A percentile compares a stretch with the other conserved stretches of the same genome.
phyloP scores from a whole-genome alignment of 495 filamentous ascomycete species.

The Thermothielavioides terrestris region DNA sequence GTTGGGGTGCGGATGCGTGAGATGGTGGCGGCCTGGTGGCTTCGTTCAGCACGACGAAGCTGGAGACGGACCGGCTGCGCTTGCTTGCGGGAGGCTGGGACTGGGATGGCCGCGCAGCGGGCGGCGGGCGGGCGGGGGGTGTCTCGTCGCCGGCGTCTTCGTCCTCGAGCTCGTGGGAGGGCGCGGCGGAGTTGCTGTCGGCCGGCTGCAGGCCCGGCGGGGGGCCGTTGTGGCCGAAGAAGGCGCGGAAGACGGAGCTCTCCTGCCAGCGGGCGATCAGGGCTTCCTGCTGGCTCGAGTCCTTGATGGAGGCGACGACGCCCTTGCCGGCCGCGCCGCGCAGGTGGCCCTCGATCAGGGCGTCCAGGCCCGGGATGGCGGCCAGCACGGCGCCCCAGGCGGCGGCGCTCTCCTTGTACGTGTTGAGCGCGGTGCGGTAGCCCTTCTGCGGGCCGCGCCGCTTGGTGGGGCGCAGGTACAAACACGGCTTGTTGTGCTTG shows the following conservation, averaged over 20 bases:
- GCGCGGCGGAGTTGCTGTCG: neutral
- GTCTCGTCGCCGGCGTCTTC: constrained; percentile 9
- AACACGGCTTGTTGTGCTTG: constrained; percentile 31
- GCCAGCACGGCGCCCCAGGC: constrained; percentile 31
- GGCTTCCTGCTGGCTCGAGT: constrained; percentile 27
- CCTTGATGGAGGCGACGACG: constrained; percentile 25
- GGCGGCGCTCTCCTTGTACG: constrained; percentile 32
- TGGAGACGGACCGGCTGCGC: constrained; percentile 10
- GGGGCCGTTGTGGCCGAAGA: constrained; percentile 27
- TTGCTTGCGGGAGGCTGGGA: neutral
- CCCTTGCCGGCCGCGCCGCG: constrained; percentile 18
- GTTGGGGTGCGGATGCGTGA: constrained; percentile 1
- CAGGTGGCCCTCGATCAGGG: constrained; percentile 29
- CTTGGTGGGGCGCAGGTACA: constrained; percentile 31
- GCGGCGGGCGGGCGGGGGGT: constrained; percentile 9
- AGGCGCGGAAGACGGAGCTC: constrained; percentile 27
- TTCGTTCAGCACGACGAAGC: neutral
- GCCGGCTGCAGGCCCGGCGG: neutral
- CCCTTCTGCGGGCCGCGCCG: constrained; percentile 32
- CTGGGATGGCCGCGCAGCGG: constrained; percentile 9
- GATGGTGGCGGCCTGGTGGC: neutral
- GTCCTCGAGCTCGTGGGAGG: constrained; percentile 10
- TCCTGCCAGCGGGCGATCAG: constrained; percentile 28
- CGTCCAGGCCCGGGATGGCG: constrained; percentile 30
- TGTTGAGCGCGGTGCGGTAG: constrained; percentile 32